Percentiles rank a stretch among this genome's conserved stretches.
phyloP scores from a whole-genome alignment of 495 filamentous ascomycete genomes.

The Cudoniella acicularis region DNA sequence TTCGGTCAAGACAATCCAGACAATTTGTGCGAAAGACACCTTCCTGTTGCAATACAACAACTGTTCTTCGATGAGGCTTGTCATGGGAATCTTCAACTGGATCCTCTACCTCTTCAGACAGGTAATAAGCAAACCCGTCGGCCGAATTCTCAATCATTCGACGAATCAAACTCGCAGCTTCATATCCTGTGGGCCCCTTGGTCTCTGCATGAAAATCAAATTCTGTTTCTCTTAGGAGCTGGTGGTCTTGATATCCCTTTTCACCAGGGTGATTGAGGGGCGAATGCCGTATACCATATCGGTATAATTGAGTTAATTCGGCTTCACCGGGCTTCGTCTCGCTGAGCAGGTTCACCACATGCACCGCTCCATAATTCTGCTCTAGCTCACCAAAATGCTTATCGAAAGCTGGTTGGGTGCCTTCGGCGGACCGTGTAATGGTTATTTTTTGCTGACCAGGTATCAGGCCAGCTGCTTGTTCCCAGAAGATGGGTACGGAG shows the following conservation, averaged over 20 bases:
- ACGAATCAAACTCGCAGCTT: constrained; percentile 75
- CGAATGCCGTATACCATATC: constrained; percentile 69
- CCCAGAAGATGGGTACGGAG: constrained; percentile 95
- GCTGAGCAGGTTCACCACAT: constrained; percentile 89
- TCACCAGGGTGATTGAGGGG: constrained; percentile 51
- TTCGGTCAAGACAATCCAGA: constrained; percentile 91
- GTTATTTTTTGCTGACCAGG: constrained; percentile 94
- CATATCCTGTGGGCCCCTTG: constrained; percentile 80
- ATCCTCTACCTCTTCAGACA: constrained; percentile 68
- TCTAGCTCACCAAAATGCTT: constrained; percentile 86
- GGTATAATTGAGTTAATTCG: constrained; percentile 74
- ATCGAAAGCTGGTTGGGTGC: constrained; percentile 91
- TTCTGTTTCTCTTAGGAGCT: constrained; percentile 72
- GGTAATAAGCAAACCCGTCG: constrained; percentile 84
- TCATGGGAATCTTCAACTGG: constrained; percentile 27
- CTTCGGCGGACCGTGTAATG: constrained; percentile 82
- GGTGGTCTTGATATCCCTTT: constrained; percentile 51
- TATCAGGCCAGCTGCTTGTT: constrained; percentile 81
- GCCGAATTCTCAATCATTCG: constrained; percentile 69
- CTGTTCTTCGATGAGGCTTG: constrained; percentile 44
- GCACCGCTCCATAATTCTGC: constrained; percentile 80
- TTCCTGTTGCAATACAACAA: constrained; percentile 82
- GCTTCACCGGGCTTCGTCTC: constrained; percentile 78
- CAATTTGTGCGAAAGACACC: constrained; percentile 96
- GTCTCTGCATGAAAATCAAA: constrained; percentile 97